Percentiles rank a stretch among this genome's conserved stretches.
These are phyloP conservation scores for Pseudozyma sp. DNA, from an alignment of 1,284 basidiomycete species.

Conservation along the genomic window DNA sequence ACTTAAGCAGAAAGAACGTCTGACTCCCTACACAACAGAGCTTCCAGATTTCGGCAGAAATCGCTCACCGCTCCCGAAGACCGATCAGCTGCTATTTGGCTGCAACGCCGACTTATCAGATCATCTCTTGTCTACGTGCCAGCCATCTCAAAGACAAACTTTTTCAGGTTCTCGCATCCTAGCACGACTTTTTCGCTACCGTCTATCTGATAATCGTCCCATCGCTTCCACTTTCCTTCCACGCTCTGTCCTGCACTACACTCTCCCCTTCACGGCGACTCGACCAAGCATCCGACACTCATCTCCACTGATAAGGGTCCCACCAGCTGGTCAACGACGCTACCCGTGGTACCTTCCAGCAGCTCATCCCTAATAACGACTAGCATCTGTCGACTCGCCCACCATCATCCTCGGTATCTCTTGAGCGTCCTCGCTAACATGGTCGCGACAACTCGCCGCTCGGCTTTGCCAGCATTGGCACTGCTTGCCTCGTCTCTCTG, in stretches of 20 bases:
- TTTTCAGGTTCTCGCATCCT: neutral
- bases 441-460: conserved; percentile 15
- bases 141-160: neutral
- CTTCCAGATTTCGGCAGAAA: neutral
- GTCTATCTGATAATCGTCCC: conserved; percentile 16
- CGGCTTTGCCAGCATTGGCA: conserved; percentile 23
- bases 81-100: neutral
- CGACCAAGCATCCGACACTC: neutral
- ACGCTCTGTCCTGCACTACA: neutral
- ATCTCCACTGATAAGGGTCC: conserved; percentile 6
- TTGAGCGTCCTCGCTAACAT: too few relatives aligned
- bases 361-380: neutral
- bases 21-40: neutral
- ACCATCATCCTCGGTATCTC: too few relatives aligned
- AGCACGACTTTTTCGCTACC: neutral
- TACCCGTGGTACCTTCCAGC: neutral
- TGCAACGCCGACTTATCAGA: neutral
- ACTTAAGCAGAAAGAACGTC: too few relatives aligned
- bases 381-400: too few relatives aligned
- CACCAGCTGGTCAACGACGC: neutral
- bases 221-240: neutral
- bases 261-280: neutral
- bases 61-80: neutral
- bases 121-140: conserved; percentile 1
- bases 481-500: conserved; percentile 23